A percentile compares a stretch with the other conserved stretches of the same genome.
These are phyloP conservation scores for Coemansia asiatica DNA, from an alignment of 192 early-diverging fungal species.

Conservation along the genomic window DNA sequence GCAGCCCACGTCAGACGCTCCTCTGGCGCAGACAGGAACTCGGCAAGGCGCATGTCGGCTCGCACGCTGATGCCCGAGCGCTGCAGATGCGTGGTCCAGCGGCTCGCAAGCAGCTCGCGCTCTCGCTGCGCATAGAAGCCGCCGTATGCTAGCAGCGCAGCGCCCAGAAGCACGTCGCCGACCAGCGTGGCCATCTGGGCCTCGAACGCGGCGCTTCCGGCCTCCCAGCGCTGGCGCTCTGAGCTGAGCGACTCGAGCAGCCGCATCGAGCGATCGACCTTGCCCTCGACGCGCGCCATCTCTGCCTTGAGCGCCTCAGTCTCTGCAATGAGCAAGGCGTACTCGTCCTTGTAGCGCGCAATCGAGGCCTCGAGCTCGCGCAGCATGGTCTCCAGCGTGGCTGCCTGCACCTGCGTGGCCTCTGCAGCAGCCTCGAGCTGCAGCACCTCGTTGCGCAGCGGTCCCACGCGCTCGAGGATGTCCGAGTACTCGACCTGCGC, in stretches of 20 bases:
- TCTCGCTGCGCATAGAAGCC: conserved; percentile 98
- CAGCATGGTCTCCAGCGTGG: conserved; percentile 76
- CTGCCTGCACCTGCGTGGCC: conserved; percentile 68
- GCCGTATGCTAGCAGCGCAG: conserved; percentile 95
- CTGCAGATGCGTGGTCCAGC: conserved; percentile 72
- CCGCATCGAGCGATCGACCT: conserved; percentile 87
- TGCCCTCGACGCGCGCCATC: conserved; percentile 89
- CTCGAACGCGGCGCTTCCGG: conserved; percentile 85
- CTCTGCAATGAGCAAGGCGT: conserved; percentile 93
- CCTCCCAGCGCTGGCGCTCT: conserved; percentile 92
- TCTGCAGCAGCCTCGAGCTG: conserved; percentile 78
- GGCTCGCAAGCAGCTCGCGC: conserved; percentile 73
- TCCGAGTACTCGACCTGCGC: conserved; percentile 93
- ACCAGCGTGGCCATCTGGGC: conserved; percentile 97
- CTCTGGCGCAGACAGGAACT: conserved; percentile 89
- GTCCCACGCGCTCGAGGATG: conserved; percentile 93
- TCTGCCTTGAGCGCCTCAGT: conserved; percentile 86
- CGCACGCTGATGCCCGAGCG: conserved; percentile 66
- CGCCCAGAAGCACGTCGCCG: conserved; percentile 89
- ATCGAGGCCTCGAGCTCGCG: conserved; percentile 83
- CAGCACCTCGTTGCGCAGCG: conserved; percentile 89
- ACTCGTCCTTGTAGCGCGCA: conserved; percentile 93
- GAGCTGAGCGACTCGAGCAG: conserved; percentile 87
- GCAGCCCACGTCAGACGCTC: conserved; percentile 89
- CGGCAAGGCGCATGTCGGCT: conserved; percentile 77